Evolutionary conservation across 1,284 basidiomycete species (phyloP), one percentile per base, ranked within the genome.

Genomic region (Ganoderma lucidum): DNA sequence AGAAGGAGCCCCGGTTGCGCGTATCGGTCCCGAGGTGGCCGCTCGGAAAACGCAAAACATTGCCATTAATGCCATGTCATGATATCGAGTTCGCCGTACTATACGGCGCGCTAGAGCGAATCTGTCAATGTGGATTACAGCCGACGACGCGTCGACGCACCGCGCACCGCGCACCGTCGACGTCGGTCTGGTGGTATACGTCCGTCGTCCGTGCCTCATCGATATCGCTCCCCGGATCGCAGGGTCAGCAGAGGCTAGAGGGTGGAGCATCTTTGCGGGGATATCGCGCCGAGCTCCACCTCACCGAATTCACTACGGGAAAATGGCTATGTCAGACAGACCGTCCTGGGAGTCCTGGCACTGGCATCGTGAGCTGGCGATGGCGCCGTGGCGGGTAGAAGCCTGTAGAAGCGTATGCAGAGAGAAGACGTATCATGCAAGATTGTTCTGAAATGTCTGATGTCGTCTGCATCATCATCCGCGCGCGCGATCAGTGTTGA

Each of bases 31-130:
- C 53, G 53, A 35, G 53, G 32, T 17, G 23, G 17, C 53, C 53
- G 53, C 53, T 32, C 53, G 53, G 28, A 32, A 55, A 55, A 55
- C 28, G 1, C 23, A 32, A 30, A n/a, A 28, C 42, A 44, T 37
- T 32, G 35, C 44, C n/a, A n/a, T n/a, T n/a, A n/a, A n/a, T n/a
- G n/a, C n/a, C 44, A 48, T 23, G 48, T 51, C 48, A 51, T 51
- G 48, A 51, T 51, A 51, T 28, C 48, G 23, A 51, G 5, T 28
- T 51, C 32, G 10, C 23, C 23, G 23, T 23, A 1, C n/a, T n/a
- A n/a, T n/a, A n/a, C n/a, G 32, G 45, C 35, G 63, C 63, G 63
- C 67, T 64, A 65, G 67, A 56, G 51, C 67, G 67, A 68, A 68
- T 68, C 63, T 62, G 67, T 65, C 67, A 68, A 64, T 42, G 67